Base-by-base conservation (phyloP, 2,329 filamentous ascomycete genomes). In the Beauveria scarabaeidicola region DNA sequence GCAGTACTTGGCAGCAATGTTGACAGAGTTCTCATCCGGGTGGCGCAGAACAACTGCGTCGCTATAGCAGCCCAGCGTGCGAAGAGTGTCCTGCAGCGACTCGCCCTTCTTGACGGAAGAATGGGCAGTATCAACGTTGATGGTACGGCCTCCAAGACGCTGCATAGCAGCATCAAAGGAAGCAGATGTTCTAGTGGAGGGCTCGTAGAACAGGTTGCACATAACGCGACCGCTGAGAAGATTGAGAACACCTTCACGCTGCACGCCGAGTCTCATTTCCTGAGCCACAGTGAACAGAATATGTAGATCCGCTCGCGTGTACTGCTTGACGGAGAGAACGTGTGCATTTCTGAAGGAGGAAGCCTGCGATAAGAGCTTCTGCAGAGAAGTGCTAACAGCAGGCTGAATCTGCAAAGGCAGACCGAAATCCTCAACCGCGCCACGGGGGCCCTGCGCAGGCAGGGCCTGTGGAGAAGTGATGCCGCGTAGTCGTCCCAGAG, bases 101-200 rank as follows among this genome's bases (percentile, higher is more conserved):
- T 99, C 94, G 46, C 94, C 94, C 82, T 99, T 99, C 74, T 92
- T 84, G 4, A 92, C 92, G 15, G 90, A 96, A 2, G 93, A 97
- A 66, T 90, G 85, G 6, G 86, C 83, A 3, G 93, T 95, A 44
- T 91, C 81, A 69, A 97, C 87, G 56, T 87, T 81, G 58, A 99
- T 82, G 3, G 89, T 93, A 52, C 91, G 84, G 52, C 94, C 94
- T 66, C 94, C 94, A 5, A 99, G 87, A 56, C 95, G 89, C 80
- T 99, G 95, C 94, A 99, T 99, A 46, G 94, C 94, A 60, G 93
- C 90, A 70, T 99, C 94, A 68, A 99, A 99, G 3, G 94, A 99
- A 41, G 90, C 86, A 13, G 93, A 97, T 5, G 94, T 99, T 58
- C 94, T 85, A 3, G 94, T 99, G 0, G 93, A 97, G 2, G 94